Evolutionary conservation across 2,329 filamentous ascomycete species (phyloP).

Genomic region (Hypoxylon sp.): DNA sequence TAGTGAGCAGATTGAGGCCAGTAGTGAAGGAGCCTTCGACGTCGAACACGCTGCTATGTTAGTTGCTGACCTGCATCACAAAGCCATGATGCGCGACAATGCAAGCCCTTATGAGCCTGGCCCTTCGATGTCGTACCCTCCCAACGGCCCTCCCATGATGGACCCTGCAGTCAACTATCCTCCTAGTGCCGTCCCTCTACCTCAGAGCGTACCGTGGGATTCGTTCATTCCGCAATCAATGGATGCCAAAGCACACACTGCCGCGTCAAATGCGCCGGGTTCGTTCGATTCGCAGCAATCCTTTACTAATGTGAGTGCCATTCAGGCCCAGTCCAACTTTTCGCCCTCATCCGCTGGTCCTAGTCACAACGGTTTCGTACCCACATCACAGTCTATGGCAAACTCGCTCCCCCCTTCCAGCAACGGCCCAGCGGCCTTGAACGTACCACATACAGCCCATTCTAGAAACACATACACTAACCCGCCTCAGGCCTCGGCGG

Average conservation of each 20-base stretch:
- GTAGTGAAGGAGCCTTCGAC: constrained; percentile 91
- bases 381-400: constrained; percentile 79
- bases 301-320: constrained; percentile 71
- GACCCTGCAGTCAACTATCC: constrained; percentile 84
- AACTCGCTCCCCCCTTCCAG: constrained; percentile 78
- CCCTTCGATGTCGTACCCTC: constrained; percentile 78
- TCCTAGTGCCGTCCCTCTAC: constrained; percentile 83
- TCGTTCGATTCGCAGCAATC: constrained; percentile 78
- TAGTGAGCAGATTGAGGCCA: constrained; percentile 89
- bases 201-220: constrained; percentile 89
- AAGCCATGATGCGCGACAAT: constrained; percentile 80
- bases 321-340: constrained; percentile 72
- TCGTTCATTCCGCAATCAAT: constrained; percentile 81
- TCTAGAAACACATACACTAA: constrained; percentile 76
- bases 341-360: constrained; percentile 76
- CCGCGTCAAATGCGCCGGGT: constrained; percentile 74
- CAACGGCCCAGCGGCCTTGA: constrained; percentile 66
- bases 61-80: constrained; percentile 98
- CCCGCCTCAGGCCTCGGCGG: constrained; percentile 77
- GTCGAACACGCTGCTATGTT: constrained; percentile 98
- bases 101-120: constrained; percentile 70
- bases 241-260: constrained; percentile 83
- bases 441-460: constrained; percentile 15
- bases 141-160: constrained; percentile 79
- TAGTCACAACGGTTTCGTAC: constrained; percentile 71